These are phyloP conservation scores for Iris macrosiphon DNA, from an alignment of 106 monocot species.

Conservation along the genomic window DNA sequence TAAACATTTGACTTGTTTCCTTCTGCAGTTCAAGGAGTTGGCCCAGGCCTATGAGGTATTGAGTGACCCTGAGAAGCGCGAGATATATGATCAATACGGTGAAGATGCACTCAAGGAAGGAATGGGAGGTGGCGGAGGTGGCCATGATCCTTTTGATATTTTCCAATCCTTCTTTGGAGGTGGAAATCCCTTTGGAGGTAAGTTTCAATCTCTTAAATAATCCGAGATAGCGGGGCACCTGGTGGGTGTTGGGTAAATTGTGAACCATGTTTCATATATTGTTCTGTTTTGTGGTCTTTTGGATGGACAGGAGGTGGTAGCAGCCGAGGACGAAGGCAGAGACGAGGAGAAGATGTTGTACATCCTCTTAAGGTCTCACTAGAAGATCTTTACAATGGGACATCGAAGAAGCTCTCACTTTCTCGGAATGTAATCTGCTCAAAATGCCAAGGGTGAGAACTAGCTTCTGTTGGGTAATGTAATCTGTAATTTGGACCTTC, in stretches of 20 bases:
- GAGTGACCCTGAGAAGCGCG: slow-evolving; percentile 93
- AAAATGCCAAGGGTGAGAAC: slow-evolving; percentile 90
- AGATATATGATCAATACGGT: slow-evolving; percentile 93
- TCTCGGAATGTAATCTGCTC: slow-evolving; percentile 79
- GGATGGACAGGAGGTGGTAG: slow-evolving; percentile 43
- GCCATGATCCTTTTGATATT: slow-evolving; percentile 83
- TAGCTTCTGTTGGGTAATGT: too few relatives aligned
- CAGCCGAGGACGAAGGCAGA: slow-evolving; percentile 88
- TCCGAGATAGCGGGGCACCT: too few relatives aligned
- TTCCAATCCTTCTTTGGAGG: slow-evolving; percentile 95
- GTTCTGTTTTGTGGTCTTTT: too few relatives aligned
- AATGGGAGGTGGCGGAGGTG: slow-evolving; percentile 60
- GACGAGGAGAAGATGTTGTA: slow-evolving; percentile 82
- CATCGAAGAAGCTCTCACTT: slow-evolving; percentile 84
- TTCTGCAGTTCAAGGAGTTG: slow-evolving; percentile 89
- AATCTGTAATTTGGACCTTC: too few relatives aligned
- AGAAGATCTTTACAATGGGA: slow-evolving; percentile 91
- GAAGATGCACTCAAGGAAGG: slow-evolving; percentile 98
- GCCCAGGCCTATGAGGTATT: slow-evolving; percentile 94
- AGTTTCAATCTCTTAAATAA: too few relatives aligned
- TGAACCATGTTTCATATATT: too few relatives aligned
- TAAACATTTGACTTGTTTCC: too few relatives aligned
- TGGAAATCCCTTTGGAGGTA: slow-evolving; percentile 71
- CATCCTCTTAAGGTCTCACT: slow-evolving; percentile 90
- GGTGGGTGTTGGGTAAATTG: too few relatives aligned